These are phyloP conservation scores for Fusarium dlaminii DNA, from an alignment of 2,329 filamentous ascomycete genomes.

Conservation along the genomic window DNA sequence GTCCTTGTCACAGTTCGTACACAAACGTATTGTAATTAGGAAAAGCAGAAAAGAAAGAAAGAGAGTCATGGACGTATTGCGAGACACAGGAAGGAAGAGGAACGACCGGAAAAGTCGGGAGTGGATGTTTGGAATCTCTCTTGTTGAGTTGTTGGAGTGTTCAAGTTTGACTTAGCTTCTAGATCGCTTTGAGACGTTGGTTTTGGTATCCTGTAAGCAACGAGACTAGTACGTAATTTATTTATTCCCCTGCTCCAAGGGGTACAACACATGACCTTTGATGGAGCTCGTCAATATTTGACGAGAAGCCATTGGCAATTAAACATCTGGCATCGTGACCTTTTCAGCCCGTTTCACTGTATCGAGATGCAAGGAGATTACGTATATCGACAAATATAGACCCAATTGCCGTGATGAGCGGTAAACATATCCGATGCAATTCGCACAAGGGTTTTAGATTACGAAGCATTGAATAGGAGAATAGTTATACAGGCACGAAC, in stretches of 20 bases:
- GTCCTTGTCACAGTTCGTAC: neutral
- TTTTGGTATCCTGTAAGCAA: slow-evolving; percentile 12
- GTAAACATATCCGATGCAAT: slow-evolving; percentile 22
- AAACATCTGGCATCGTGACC: slow-evolving; percentile 43
- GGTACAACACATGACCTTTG: slow-evolving; percentile 37
- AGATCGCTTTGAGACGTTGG: slow-evolving; percentile 12
- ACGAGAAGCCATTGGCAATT: slow-evolving; percentile 38
- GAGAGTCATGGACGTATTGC: neutral
- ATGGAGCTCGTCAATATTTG: slow-evolving; percentile 37
- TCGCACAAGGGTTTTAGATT: slow-evolving; percentile 23
- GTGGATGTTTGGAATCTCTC: neutral
- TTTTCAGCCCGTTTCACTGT: slow-evolving; percentile 20
- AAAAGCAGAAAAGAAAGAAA: neutral
- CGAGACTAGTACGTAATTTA: slow-evolving; percentile 41
- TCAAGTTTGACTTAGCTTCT: slow-evolving; percentile 13
- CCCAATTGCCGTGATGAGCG: slow-evolving; percentile 12
- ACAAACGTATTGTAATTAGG: neutral
- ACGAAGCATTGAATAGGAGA: slow-evolving; percentile 1
- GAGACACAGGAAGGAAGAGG: neutral
- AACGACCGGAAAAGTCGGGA: neutral
- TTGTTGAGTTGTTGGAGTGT: slow-evolving; percentile 13
- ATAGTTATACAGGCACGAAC: slow-evolving; percentile 4
- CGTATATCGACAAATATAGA: slow-evolving; percentile 13
- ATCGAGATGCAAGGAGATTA: slow-evolving; percentile 12
- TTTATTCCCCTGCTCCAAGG: slow-evolving; percentile 27